phyloP scores from a whole-genome alignment of 148 eudicot species.

The Fagopyrum esculentum region DNA sequence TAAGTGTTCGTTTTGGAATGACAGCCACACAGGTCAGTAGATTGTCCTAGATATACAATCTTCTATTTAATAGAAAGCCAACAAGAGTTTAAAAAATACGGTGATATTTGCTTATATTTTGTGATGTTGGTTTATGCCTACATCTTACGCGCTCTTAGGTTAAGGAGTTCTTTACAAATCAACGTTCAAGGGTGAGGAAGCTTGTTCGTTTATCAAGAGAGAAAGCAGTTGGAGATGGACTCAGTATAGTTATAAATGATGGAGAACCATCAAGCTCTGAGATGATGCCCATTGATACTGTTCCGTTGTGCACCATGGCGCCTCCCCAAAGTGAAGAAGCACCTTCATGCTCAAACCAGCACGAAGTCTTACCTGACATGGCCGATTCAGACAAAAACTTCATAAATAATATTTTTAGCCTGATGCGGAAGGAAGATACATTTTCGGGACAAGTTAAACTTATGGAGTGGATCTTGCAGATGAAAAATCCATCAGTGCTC shows the following conservation, averaged over 20 bases:
- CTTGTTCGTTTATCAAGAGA: conserved; percentile 60
- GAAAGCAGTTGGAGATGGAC: conserved; percentile 36
- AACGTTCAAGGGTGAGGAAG: conserved; percentile 76
- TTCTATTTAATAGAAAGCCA: background rate
- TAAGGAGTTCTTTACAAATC: conserved; percentile 66
- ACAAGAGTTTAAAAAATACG: background rate
- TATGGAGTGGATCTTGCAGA: conserved; percentile 81
- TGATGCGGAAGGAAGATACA: conserved; percentile 79
- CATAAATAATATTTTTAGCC: conserved; percentile 54
- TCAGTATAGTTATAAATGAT: conserved; percentile 31
- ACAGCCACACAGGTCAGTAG: conserved; percentile 81
- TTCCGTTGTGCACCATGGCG: conserved; percentile 48
- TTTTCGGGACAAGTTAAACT: conserved; percentile 81
- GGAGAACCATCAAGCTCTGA: conserved; percentile 28
- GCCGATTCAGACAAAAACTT: conserved; percentile 56
- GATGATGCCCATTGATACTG: conserved; percentile 33
- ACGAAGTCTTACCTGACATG: conserved; percentile 45
- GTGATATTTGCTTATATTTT: background rate
- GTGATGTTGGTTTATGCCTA: conserved; percentile 11
- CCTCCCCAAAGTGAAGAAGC: conserved; percentile 54
- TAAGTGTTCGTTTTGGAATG: conserved; percentile 79
- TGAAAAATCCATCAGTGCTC: conserved; percentile 58
- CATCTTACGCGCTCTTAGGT: conserved; percentile 35
- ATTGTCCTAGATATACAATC: conserved; percentile 1
- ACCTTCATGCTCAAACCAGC: conserved; percentile 54